A percentile compares a stretch with the other conserved stretches of the same genome.
These are phyloP conservation scores for Neonothopanus nambi DNA, from an alignment of 1,284 basidiomycete genomes.

Conservation along the genomic window DNA sequence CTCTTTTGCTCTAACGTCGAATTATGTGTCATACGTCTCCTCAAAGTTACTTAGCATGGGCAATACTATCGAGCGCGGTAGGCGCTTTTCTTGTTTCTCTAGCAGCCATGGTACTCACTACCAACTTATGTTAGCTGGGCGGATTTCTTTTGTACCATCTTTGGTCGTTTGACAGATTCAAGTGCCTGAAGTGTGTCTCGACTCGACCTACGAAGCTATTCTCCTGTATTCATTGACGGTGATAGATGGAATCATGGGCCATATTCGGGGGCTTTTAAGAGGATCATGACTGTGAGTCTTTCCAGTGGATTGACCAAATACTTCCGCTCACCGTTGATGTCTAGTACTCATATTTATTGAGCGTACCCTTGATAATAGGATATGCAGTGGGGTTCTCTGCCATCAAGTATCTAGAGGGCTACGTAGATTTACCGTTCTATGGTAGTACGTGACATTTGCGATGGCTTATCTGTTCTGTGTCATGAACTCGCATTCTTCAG, in stretches of 20 bases:
- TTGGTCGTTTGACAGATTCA: constrained; percentile 78
- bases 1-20: constrained; percentile 14
- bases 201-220: neutral
- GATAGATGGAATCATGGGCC: constrained; percentile 66
- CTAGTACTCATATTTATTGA: constrained; percentile 72
- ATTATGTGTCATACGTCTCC: constrained; percentile 68
- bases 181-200: constrained; percentile 59
- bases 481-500: constrained; percentile 34
- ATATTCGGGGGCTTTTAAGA: constrained; percentile 71
- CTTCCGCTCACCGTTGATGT: neutral
- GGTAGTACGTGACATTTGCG: constrained; percentile 50
- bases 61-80: constrained; percentile 53
- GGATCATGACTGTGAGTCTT: constrained; percentile 73
- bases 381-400: constrained; percentile 62
- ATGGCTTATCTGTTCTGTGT: neutral
- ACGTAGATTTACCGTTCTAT: constrained; percentile 38
- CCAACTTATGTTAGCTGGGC: constrained; percentile 44
- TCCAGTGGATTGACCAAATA: neutral
- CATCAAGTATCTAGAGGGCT: constrained; percentile 75
- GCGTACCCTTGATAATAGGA: constrained; percentile 58
- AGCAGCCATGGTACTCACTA: neutral
- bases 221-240: neutral
- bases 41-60: constrained; percentile 61
- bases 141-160: constrained; percentile 68
- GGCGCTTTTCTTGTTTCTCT: constrained; percentile 18